phyloP scores from a whole-genome alignment of 257 asterid genomes.

The Capsicum pubescens region DNA sequence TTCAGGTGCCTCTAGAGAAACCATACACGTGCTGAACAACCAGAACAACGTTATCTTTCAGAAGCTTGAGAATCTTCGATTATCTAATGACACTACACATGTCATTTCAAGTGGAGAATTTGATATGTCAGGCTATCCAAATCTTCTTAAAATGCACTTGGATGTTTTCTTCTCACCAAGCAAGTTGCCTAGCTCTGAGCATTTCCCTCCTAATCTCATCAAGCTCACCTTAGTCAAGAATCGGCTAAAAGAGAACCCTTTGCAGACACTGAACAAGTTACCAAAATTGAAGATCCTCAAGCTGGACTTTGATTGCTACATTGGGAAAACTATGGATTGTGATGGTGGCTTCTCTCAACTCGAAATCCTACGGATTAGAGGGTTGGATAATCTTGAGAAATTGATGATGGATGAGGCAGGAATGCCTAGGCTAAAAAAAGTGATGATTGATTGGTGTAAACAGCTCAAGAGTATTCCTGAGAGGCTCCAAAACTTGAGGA shows the following conservation, averaged over 20 bases:
- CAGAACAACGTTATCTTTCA: neutral
- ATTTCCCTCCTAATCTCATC: slow-evolving; percentile 15
- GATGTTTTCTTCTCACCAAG: slow-evolving; percentile 1
- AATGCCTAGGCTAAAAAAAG: neutral
- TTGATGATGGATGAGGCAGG: neutral
- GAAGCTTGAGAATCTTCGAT: slow-evolving; percentile 11
- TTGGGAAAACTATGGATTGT: neutral
- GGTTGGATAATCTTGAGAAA: neutral
- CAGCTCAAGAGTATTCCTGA: neutral
- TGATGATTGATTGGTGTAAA: neutral
- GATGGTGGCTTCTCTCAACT: neutral
- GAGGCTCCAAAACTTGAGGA: neutral
- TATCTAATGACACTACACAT: neutral
- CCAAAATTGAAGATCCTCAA: neutral
- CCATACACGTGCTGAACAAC: neutral
- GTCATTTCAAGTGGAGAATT: neutral
- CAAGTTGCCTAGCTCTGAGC: neutral
- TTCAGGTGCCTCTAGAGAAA: neutral
- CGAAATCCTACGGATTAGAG: neutral
- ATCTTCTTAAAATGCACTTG: slow-evolving; percentile 12
- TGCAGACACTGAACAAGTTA: neutral
- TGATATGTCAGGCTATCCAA: neutral
- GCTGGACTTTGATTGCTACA: neutral
- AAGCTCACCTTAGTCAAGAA: neutral
- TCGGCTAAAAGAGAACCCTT: neutral